Base-by-base conservation (phyloP, 805 yeast species). In the Wickerhamomyces strasburgensis region DNA sequence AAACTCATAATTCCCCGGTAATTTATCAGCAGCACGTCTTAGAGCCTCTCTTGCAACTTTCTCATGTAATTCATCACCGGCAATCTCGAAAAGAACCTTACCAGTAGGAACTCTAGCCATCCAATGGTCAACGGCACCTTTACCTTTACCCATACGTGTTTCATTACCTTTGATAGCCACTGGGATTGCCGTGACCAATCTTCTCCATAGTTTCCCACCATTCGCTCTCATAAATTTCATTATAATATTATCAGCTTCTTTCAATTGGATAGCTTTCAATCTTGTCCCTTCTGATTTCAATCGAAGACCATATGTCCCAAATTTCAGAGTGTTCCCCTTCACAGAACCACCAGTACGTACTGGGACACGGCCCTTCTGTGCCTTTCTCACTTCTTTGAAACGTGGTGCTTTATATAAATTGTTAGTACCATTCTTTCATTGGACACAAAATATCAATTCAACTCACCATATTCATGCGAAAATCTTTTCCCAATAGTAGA, bases 141-240 rank as follows among this genome's bases (percentile, higher is more conserved):
- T 93, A 68, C 98, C 98, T 63, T 93, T 93, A 70, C 98, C 98
- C 98, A 93, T 93, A 80, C 98, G 93, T 9, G 96, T 87, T 61
- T 93, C 96, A 61, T 93, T 93, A 67, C 98, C 98, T 67, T 93
- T 93, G 44, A 85, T 78, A 64, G 96, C 88, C 10, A 93, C 95
- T 0, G 98, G 93, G 37, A 87, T 73, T 58, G 84, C 82, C 16
- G 96, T 83, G 34, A 80, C 77, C 39, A 89, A 69, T 57, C 98
- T 76, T 50, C 90, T 80, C 73, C 83, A 80, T 37, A 88, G 67
- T 48, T 73, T 65, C 28, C 94, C 94, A 14, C 78, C 77, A 30
- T 80, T 66, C 14, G 89, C 86, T 61, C 96, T 78, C 54, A 88
- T 79, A 43, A 80, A 78, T 64, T 96, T 77, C 78, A 79, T 78